phyloP scores from a whole-genome alignment of 805 yeast species.

The Wickerhamiella hasegawae region DNA sequence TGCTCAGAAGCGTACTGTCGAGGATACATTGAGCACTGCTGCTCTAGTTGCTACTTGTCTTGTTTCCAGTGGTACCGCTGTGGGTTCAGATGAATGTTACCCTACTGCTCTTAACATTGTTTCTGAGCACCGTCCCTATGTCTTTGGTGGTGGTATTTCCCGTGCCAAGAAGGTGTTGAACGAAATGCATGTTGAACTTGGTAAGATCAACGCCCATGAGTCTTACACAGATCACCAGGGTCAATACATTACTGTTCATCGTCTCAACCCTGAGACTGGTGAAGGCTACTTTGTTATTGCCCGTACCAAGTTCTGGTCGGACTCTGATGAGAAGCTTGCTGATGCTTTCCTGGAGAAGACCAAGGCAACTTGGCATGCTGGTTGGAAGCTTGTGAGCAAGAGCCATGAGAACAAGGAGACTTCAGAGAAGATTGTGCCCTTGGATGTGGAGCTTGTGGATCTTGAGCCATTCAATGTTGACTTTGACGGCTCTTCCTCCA shows the following conservation, averaged over 20 bases:
- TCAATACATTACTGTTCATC: slow-evolving; percentile 78
- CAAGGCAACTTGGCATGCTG: slow-evolving; percentile 30
- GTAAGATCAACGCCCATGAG: slow-evolving; percentile 50
- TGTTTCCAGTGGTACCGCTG: slow-evolving; percentile 85
- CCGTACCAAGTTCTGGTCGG: slow-evolving; percentile 50
- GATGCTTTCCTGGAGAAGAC: slow-evolving; percentile 22
- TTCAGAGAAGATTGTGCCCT: slow-evolving; percentile 34
- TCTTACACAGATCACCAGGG: slow-evolving; percentile 92
- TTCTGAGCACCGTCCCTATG: slow-evolving; percentile 49
- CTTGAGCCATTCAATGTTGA: slow-evolving; percentile 35
- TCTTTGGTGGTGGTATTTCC: slow-evolving; percentile 49
- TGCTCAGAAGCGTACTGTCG: slow-evolving; percentile 74
- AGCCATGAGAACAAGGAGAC: slow-evolving; percentile 31
- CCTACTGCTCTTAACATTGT: slow-evolving; percentile 74
- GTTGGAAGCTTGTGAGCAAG: slow-evolving; percentile 35
- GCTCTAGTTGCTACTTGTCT: slow-evolving; percentile 87
- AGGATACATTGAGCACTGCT: slow-evolving; percentile 88
- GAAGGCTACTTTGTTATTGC: slow-evolving; percentile 81
- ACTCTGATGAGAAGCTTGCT: slow-evolving; percentile 18
- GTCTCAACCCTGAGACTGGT: slow-evolving; percentile 71
- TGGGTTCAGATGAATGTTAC: slow-evolving; percentile 87
- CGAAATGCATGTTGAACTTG: slow-evolving; percentile 24
- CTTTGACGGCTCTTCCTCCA: slow-evolving; percentile 30
- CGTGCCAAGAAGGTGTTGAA: slow-evolving; percentile 36
- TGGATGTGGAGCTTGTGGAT: slow-evolving; percentile 46